Base-by-base conservation (phyloP, 805 yeast species). In the Lachancea dasiensis region DNA sequence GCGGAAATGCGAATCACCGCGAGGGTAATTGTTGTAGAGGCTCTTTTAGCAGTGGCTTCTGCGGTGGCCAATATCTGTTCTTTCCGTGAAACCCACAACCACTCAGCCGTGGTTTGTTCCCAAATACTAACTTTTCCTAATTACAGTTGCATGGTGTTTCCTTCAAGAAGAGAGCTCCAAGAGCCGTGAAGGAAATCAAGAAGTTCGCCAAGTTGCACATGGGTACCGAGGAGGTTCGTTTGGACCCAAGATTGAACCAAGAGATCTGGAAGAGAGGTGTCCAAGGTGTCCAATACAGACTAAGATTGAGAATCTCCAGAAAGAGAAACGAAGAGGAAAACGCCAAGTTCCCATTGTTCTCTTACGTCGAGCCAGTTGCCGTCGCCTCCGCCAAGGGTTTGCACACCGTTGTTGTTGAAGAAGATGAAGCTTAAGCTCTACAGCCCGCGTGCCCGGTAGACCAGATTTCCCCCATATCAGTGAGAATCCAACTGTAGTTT, bases 121-220 rank as follows among this genome's bases (percentile, higher is more conserved):
- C 24, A 10, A 11, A 11, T 34, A 34, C 37, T 34, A 34, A 34
- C 37, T 14, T 17, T 7, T 14, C 20, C 6, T n/a, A 22, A 27
- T 36, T 56, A 31, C 64, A 83, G 94, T 84, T 87, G 70, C 95
- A 86, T 75, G 97, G 97, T 79, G 89, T 82, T 61, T 84, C 86
- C 75, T 92, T 90, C 95, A 92, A 92, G 81, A 85, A 84, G 84
- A 87, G 97, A 79, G 99, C 99, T 67, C 99, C 99, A 76, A 86
- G 77, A 70, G 98, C 99, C 64, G 92, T 90, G 75, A 92, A 86
- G 85, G 98, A 87, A 75, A 89, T 92, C 78, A 90, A 86, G 81
- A 87, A 85, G 75, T 92, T 92, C 70, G 97, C 97, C 67, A 79
- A 85, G 70, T 80, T 86, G 77, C 97, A 90, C 84, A 86, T 92